phyloP scores from a whole-genome alignment of 352 stramenopile species.

The Phytophthora litchii region DNA sequence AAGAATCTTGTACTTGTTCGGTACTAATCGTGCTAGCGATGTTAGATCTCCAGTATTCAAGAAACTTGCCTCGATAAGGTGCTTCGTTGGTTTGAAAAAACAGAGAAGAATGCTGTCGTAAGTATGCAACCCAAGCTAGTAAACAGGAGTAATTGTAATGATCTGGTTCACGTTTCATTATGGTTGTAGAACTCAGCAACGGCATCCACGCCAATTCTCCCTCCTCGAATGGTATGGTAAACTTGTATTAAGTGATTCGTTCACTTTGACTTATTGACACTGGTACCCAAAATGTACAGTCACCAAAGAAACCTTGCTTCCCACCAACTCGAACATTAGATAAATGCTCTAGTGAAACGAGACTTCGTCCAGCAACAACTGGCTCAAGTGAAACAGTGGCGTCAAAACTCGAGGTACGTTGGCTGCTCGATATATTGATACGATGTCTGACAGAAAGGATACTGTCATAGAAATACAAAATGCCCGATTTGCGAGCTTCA shows the following conservation, averaged over 20 bases:
- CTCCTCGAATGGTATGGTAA: conserved; percentile 57
- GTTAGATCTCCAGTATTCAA: conserved; percentile 54
- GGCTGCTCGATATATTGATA: not conserved
- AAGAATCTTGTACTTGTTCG: not conserved
- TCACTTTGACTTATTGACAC: not conserved
- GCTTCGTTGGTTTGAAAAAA: conserved; percentile 69
- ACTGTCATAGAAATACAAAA: conserved; percentile 53
- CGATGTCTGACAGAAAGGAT: too few species aligned
- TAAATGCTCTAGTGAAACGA: conserved; percentile 33
- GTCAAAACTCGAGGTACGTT: conserved; percentile 39
- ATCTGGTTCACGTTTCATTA: not conserved
- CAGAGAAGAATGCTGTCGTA: conserved; percentile 27
- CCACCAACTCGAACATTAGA: conserved; percentile 6
- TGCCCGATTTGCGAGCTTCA: conserved; percentile 63
- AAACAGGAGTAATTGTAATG: not conserved
- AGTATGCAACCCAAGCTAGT: not conserved
- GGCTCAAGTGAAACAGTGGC: conserved; percentile 5
- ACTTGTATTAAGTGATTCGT: not conserved
- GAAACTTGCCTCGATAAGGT: conserved; percentile 51
- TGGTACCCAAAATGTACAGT: conserved; percentile 32
- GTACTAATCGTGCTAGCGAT: not conserved
- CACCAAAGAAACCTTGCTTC: conserved; percentile 44
- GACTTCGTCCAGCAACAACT: conserved; percentile 8
- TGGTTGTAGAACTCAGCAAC: conserved; percentile 23
- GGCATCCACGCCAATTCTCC: conserved; percentile 49